Conservation (phyloP, 179 eudicot genomes). For the Beta lomatogona region DNA sequence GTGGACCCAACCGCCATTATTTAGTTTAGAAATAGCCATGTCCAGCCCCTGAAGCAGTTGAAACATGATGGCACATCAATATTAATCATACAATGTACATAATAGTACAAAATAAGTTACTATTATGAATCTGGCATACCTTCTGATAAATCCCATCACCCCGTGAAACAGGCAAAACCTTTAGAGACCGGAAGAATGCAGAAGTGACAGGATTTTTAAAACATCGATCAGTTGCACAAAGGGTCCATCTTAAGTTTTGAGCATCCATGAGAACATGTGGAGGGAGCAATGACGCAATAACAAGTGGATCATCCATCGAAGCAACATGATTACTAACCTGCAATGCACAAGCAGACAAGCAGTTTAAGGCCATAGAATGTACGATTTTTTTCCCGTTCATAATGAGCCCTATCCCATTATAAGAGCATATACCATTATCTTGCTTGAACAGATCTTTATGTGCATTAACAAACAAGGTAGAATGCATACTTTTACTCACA, state of each 20-base stretch:
- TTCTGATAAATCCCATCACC: constrained; percentile 89
- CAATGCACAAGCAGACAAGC: constrained; percentile 19
- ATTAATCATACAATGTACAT: background rate
- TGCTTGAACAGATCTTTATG: background rate
- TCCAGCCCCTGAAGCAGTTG: constrained; percentile 69
- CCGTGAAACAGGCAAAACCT: no score
- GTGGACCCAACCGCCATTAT: constrained; percentile 92
- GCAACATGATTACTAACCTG: constrained; percentile 99
- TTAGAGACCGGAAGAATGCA: constrained; percentile 59
- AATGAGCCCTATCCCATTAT: background rate
- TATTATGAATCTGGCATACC: constrained; percentile 32
- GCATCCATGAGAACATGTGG: constrained; percentile 72
- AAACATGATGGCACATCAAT: constrained; percentile 7
- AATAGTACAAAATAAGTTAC: background rate
- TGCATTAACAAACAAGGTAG: background rate
- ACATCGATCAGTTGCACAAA: constrained; percentile 90
- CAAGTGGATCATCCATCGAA: constrained; percentile 87
- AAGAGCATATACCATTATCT: background rate
- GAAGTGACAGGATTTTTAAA: constrained; percentile 82
- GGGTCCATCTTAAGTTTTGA: constrained; percentile 83
- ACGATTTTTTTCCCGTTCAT: no score
- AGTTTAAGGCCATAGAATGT: background rate
- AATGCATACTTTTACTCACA: background rate
- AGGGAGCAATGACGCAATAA: constrained; percentile 80
- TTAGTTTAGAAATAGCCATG: constrained; percentile 81